These are phyloP conservation scores for Plectranthus barbatus DNA, from an alignment of 257 asterid species.

Conservation along the genomic window DNA sequence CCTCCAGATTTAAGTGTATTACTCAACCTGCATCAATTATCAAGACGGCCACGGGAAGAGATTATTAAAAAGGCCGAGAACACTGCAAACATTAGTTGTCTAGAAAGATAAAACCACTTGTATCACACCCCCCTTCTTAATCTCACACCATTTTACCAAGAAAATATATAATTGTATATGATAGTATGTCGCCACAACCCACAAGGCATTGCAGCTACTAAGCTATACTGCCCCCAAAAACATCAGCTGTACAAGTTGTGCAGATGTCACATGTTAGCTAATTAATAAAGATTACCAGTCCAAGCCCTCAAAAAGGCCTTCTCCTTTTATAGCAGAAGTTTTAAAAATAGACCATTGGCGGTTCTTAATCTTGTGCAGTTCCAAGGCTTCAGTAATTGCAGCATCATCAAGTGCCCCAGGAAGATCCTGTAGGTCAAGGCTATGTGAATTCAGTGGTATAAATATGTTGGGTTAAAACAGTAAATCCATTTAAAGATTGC, in stretches of 20 bases:
- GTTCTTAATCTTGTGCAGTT: constrained; percentile 83
- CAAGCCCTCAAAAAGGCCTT: constrained; percentile 90
- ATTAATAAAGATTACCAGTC: constrained; percentile 53
- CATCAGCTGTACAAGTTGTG: not conserved
- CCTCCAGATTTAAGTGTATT: constrained; percentile 82
- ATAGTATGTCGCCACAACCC: no score
- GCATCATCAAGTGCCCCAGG: constrained; percentile 99
- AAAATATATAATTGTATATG: not conserved
- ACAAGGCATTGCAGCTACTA: not conserved
- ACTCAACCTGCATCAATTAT: constrained; percentile 58
- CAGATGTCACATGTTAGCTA: not conserved
- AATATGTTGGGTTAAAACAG: not conserved
- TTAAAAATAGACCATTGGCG: constrained; percentile 93
- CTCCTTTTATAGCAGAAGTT: constrained; percentile 95
- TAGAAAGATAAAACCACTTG: no score
- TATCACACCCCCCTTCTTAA: not conserved
- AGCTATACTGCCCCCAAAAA: not conserved
- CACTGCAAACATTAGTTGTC: no score
- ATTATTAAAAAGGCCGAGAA: not conserved
- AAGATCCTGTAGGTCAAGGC: constrained; percentile 55
- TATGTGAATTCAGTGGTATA: constrained; percentile 4
- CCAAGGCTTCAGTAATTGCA: constrained; percentile 78
- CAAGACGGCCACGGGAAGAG: not conserved
- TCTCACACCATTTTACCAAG: not conserved
- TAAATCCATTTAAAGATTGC: not conserved